Base-by-base conservation (phyloP, 768 basidiomycete genomes). In the Megacollybia marginata region DNA sequence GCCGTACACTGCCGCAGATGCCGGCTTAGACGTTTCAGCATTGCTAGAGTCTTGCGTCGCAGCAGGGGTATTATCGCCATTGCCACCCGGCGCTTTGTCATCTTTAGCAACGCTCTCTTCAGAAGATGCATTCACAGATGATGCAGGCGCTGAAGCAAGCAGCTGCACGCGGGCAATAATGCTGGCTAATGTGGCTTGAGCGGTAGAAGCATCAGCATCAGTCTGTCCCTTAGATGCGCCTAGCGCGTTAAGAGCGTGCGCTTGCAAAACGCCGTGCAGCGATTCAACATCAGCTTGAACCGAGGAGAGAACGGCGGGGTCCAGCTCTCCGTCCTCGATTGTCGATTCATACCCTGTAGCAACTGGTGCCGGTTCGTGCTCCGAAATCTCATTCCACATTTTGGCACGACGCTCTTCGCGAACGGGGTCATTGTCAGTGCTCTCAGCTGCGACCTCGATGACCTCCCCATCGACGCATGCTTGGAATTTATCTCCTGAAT, bases 131-230 rank as follows among this genome's bases (percentile, higher is more conserved):
- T 40, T 40, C 38, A 18, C 5, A 15, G 13, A 13, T 18, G 38
- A 18, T 12, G 60, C 20, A 8, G 53, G 46, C 10, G 53, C 54
- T 49, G 65, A 60, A 48, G 72, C 74, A 57, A 78, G 79, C 47
- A 75, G 69, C 55, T 85, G 84, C 6, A 80, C 82, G n/a, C 77
- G 79, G 8, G 85, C 82, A 50, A 87, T 83, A 35, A 85, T 79
- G 51, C 83, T 82, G 8, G 85, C 84, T 44, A 87, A 59, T 0
- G 84, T 87, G 33, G 82, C 79, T 58, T 85, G 83, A 9, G 83
- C 77, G 32, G 68, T 73, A 16, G 76, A 63, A 12, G 78, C 69
- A 62, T 76, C 78, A 45, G 63, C 48, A 13, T 18, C 38, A 40
- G 38, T 15, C 18, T 40, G 4, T 18, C 38, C 38, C 13, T 13